Percentiles rank a stretch among this genome's conserved stretches.
Conservation (phyloP, 305 asterid genomes). For the Plantago rigida region DNA sequence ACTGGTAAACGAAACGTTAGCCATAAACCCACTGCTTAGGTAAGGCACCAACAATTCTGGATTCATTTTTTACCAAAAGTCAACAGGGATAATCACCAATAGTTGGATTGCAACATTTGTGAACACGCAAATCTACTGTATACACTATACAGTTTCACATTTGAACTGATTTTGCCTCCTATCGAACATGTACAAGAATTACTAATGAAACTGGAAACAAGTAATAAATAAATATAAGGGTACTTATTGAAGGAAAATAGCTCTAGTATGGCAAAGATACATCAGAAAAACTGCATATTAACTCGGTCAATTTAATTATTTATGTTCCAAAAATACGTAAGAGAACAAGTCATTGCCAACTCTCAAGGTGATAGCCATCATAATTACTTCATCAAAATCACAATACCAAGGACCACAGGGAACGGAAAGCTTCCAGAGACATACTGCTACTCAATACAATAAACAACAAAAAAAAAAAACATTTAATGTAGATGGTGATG, state of each 20-base stretch:
- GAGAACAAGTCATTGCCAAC: conserved; percentile 11
- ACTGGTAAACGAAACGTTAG: conserved; percentile 3
- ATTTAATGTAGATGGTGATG: conserved; percentile 18
- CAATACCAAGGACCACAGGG: conserved; percentile 14
- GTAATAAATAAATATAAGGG: no score
- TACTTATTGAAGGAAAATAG: background rate
- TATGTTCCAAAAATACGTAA: conserved; percentile 1
- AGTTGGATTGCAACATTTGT: background rate
- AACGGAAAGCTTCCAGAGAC: conserved; percentile 8
- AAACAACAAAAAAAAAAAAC: conserved; percentile 7
- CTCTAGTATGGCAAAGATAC: background rate
- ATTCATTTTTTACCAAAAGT: conserved; percentile 4
- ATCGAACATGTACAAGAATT: background rate
- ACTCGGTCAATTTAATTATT: background rate
- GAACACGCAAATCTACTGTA: no score
- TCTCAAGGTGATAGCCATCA: conserved; percentile 16
- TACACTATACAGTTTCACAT: background rate
- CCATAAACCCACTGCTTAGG: conserved; percentile 9
- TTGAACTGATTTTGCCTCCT: background rate
- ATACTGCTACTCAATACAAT: conserved; percentile 11
- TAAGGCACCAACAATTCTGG: conserved; percentile 14
- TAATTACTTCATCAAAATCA: conserved; percentile 20
- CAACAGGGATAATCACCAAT: background rate
- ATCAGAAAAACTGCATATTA: background rate
- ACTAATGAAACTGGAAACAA: background rate